phyloP scores from a whole-genome alignment of 768 basidiomycete genomes.

The Lactifluus echinatus region DNA sequence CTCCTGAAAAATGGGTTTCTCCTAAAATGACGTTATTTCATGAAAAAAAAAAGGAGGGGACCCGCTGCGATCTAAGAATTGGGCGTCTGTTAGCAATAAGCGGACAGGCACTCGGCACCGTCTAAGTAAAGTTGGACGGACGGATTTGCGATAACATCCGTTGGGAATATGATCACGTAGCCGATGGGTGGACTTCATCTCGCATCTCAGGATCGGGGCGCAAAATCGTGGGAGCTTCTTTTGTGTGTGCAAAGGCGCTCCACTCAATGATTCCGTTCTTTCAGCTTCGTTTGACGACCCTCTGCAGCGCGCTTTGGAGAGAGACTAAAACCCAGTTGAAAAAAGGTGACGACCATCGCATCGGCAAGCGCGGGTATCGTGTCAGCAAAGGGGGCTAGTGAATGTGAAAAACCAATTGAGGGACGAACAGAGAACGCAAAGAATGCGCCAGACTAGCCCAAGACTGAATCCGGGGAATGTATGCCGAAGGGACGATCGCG shows the following conservation, averaged over 20 bases:
- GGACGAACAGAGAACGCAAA: not conserved
- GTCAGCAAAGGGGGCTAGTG: constrained; percentile 9
- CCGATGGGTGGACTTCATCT: constrained; percentile 7
- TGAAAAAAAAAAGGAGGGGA: constrained; percentile 8
- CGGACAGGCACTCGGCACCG: constrained; percentile 1
- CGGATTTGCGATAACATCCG: constrained; percentile 9
- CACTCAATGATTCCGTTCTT: not conserved
- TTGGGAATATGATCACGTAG: not conserved
- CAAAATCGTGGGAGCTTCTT: constrained; percentile 6
- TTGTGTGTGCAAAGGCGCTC: not conserved
- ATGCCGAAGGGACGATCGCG: constrained; percentile 10
- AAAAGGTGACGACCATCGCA: constrained; percentile 4
- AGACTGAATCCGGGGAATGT: constrained; percentile 2
- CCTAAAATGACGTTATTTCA: constrained; percentile 4
- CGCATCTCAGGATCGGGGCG: constrained; percentile 10
- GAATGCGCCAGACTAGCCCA: not conserved
- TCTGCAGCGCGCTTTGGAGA: not conserved
- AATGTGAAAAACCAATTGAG: not conserved
- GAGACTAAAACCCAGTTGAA: not conserved
- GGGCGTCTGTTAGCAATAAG: not conserved
- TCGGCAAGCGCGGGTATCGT: constrained; percentile 9
- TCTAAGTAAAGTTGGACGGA: not conserved
- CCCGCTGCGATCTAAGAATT: constrained; percentile 7
- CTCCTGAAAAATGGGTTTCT: not conserved
- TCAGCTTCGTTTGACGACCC: not conserved